These are phyloP conservation scores for Lonicera japonica DNA, from an alignment of 129 eudicot genomes.

Conservation along the genomic window DNA sequence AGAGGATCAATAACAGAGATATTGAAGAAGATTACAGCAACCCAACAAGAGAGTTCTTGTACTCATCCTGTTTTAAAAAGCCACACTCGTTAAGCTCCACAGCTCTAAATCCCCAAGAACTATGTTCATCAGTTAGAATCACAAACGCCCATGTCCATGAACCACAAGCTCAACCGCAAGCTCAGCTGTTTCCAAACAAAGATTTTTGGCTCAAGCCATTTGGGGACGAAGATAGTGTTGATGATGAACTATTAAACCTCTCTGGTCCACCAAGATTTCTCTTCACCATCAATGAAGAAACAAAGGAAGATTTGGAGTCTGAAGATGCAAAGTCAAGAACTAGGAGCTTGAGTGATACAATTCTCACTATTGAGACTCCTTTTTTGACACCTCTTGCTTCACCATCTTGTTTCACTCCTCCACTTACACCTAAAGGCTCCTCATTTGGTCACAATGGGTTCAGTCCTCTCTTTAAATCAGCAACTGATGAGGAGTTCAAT, in stretches of 20 bases:
- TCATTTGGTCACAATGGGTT: conserved; percentile 24
- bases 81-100: conserved; percentile 56
- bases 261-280: conserved; percentile 71
- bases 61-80: conserved; percentile 53
- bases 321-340: conserved; percentile 52
- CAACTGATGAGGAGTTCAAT: conserved; percentile 68
- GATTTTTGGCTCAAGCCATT: conserved; percentile 42
- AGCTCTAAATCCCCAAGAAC: conserved; percentile 24
- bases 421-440: conserved; percentile 44
- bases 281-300: conserved; percentile 85
- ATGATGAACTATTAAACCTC: conserved; percentile 42
- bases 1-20: conserved; percentile 34
- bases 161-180: conserved; percentile 34
- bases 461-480: conserved; percentile 46
- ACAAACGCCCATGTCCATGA: conserved; percentile 47
- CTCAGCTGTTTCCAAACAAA: conserved; percentile 11
- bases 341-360: conserved; percentile 56
- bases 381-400: conserved; percentile 72
- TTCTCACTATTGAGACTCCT: conserved; percentile 44
- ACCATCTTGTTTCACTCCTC: conserved; percentile 61
- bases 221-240: conserved; percentile 27
- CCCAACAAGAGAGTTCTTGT: too few relatives aligned
- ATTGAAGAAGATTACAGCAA: conserved; percentile 32
- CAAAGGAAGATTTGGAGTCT: conserved; percentile 78
- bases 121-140: conserved; percentile 14